phyloP scores from a whole-genome alignment of 2,329 filamentous ascomycete genomes.

The Bipolaris zeicola region DNA sequence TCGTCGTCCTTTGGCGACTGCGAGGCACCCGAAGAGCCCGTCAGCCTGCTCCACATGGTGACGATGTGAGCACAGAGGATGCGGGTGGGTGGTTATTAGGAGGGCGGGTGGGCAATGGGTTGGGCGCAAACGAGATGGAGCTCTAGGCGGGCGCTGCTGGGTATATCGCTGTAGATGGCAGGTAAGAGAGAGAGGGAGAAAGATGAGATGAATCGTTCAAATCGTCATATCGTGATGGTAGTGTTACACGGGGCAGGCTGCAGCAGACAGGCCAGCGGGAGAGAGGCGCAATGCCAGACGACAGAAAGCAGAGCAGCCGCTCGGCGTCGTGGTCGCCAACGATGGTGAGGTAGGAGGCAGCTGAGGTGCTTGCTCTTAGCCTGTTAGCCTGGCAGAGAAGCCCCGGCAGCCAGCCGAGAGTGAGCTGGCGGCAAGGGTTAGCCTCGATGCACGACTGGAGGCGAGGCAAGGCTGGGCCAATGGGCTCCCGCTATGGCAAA shows the following conservation, averaged over 20 bases:
- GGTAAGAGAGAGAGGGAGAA: constrained; percentile 13
- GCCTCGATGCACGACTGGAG: constrained; percentile 10
- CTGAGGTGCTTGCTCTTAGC: constrained; percentile 27
- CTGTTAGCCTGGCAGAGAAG: constrained; percentile 1
- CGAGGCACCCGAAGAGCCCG: constrained; percentile 40
- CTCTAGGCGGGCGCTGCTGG: constrained; percentile 25
- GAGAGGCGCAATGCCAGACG: constrained; percentile 27
- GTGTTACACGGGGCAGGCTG: constrained; percentile 16
- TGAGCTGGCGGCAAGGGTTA: constrained; percentile 18
- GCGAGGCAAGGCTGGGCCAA: constrained; percentile 18
- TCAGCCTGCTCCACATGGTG: constrained; percentile 49
- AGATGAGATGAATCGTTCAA: constrained; percentile 25
- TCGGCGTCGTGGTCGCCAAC: constrained; percentile 23
- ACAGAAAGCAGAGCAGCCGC: constrained; percentile 19
- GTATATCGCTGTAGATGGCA: constrained; percentile 32
- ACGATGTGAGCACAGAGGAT: constrained; percentile 10
- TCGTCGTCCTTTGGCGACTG: constrained; percentile 36
- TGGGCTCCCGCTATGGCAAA: constrained; percentile 9
- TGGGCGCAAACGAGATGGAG: constrained; percentile 28
- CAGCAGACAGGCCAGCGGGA: constrained; percentile 18
- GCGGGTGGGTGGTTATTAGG: constrained; percentile 25
- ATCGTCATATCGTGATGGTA: constrained; percentile 25
- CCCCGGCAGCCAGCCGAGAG: constrained; percentile 9
- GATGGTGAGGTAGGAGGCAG: constrained; percentile 27
- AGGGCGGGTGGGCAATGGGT: constrained; percentile 18